These are phyloP conservation scores for Ganoderma sinense DNA, from an alignment of 1,284 basidiomycete species.

Conservation along the genomic window DNA sequence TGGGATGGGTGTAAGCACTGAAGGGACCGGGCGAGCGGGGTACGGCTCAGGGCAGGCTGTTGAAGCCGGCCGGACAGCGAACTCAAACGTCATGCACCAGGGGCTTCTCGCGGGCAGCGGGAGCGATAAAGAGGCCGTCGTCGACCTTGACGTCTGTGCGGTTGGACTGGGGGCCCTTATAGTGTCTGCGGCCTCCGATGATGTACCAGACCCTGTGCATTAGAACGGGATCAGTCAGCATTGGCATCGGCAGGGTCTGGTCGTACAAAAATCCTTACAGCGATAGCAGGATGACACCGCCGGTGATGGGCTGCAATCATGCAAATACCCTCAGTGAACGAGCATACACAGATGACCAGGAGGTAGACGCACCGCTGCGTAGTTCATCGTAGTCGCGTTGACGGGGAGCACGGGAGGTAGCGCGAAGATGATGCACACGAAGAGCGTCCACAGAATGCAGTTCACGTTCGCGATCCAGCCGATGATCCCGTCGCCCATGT, in stretches of 20 bases:
- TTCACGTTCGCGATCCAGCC: conserved; percentile 71
- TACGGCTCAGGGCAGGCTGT: conserved; percentile 15
- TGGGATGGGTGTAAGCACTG: background rate
- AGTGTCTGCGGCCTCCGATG: conserved; percentile 38
- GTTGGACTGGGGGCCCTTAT: conserved; percentile 40
- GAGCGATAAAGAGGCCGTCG: conserved; percentile 17
- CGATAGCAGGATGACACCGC: conserved; percentile 45
- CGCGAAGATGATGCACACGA: conserved; percentile 76
- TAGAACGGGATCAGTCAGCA: background rate
- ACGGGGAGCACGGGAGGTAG: conserved; percentile 79
- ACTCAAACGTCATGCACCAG: conserved; percentile 17
- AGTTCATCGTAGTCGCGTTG: conserved; percentile 79
- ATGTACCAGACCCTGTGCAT: conserved; percentile 36
- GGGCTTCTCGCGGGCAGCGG: conserved; percentile 19
- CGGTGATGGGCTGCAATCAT: conserved; percentile 43
- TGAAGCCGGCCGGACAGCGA: conserved; percentile 17
- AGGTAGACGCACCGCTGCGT: conserved; percentile 55
- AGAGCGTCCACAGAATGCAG: conserved; percentile 76
- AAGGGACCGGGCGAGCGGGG: background rate
- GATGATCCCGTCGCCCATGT: conserved; percentile 77
- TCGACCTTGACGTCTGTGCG: conserved; percentile 19
- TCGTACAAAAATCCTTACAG: conserved; percentile 33
- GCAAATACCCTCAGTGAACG: background rate
- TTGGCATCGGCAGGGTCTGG: background rate
- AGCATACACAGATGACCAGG: background rate